phyloP scores from a whole-genome alignment of 768 basidiomycete genomes.

The Agaricus bisporus region DNA sequence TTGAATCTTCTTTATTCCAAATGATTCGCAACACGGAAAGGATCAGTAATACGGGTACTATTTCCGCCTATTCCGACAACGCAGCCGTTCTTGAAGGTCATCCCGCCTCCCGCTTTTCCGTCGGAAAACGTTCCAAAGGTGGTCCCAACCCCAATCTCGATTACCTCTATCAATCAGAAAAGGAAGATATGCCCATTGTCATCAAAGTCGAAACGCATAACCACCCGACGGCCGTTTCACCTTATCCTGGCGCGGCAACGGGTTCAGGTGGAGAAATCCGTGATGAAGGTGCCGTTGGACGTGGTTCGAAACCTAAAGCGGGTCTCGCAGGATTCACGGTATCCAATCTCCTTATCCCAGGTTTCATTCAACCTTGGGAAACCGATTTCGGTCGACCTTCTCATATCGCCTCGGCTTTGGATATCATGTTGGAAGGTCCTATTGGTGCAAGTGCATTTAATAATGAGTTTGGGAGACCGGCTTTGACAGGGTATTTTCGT shows the following conservation, averaged over 20 bases:
- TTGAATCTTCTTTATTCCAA: conserved; percentile 77
- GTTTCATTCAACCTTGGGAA: conserved; percentile 93
- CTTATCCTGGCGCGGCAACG: conserved; percentile 97
- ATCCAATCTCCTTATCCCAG: conserved; percentile 90
- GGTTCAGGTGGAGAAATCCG: conserved; percentile 98
- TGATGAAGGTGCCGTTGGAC: conserved; percentile 94
- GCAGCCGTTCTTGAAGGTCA: conserved; percentile 90
- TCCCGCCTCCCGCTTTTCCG: conserved; percentile 67
- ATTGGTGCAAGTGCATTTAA: conserved; percentile 95
- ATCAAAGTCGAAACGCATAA: conserved; percentile 99
- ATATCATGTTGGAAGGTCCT: conserved; percentile 97
- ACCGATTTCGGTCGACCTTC: conserved; percentile 83
- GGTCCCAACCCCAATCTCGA: conserved; percentile 16
- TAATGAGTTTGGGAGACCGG: conserved; percentile 96
- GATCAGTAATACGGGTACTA: conserved; percentile 66
- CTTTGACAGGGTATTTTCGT: conserved; percentile 89
- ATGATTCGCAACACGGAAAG: conserved; percentile 98
- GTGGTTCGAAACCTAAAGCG: conserved; percentile 95
- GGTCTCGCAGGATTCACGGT: conserved; percentile 91
- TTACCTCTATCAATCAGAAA: conserved; percentile 47
- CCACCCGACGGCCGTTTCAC: conserved; percentile 97
- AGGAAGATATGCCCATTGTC: conserved; percentile 81
- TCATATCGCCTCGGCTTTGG: conserved; percentile 89
- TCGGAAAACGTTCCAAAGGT: conserved; percentile 23
- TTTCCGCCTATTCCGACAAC: conserved; percentile 97